These are phyloP conservation scores for Pseudonectria buxi DNA, from an alignment of 2,329 filamentous ascomycete species.

Conservation along the genomic window DNA sequence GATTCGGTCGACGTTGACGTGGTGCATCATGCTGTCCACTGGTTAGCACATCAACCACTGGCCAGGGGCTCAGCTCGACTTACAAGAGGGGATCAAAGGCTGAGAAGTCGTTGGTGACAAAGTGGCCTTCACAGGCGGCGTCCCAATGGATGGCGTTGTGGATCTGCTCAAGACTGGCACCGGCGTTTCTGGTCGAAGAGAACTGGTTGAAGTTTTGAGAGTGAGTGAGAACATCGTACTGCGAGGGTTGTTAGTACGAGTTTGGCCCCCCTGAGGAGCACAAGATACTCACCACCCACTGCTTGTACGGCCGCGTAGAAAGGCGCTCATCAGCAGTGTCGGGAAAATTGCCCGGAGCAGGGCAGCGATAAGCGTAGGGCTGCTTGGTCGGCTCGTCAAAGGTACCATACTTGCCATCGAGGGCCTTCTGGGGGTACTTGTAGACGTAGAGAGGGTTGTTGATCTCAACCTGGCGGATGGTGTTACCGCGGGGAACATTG, in stretches of 20 bases:
- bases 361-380: conserved; percentile 34
- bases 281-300: conserved; percentile 33
- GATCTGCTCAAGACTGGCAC: conserved; percentile 36
- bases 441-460: conserved; percentile 49
- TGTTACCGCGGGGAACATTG: conserved; percentile 33
- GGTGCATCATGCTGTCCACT: conserved; percentile 40
- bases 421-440: conserved; percentile 36
- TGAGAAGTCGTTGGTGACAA: conserved; percentile 32
- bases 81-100: conserved; percentile 42
- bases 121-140: conserved; percentile 34
- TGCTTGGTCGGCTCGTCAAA: conserved; percentile 15
- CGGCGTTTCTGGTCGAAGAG: conserved; percentile 26
- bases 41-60: no score
- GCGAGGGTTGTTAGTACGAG: conserved; percentile 6
- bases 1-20: conserved; percentile 56
- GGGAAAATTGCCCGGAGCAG: conserved; percentile 31
- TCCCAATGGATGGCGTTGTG: conserved; percentile 38
- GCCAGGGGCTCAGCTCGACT: no score
- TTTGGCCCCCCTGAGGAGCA: background rate
- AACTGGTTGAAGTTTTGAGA: conserved; percentile 30
- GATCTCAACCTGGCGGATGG: conserved; percentile 27
- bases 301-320: conserved; percentile 27
- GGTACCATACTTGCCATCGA: conserved; percentile 32
- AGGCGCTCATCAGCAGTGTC: conserved; percentile 31
- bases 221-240: conserved; percentile 37